Evolutionary conservation across 2,329 filamentous ascomycete genomes (phyloP), one percentile per base, ranked within the genome.

Genomic region (Cercospora beticola): DNA sequence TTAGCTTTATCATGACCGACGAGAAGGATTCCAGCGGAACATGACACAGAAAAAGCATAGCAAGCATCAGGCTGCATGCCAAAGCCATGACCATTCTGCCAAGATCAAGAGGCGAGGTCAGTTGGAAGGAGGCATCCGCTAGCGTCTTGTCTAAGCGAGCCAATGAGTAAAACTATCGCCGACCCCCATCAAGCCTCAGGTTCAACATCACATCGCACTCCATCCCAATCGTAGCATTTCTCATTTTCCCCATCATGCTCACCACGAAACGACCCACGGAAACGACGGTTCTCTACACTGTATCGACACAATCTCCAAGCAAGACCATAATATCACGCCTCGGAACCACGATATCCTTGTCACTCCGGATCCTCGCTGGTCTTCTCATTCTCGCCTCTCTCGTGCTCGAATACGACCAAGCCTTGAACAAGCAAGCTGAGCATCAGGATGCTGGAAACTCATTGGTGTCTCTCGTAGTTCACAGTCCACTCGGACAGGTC

Each of bases 261-360:
- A 74, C 75, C 10, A 75, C 76, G 26, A 77, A 73, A 30, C 71
- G 77, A 6, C 83, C 83, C 12, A 84, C 95, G 26, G 90, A 92
- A 58, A 96, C 93, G 2, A 97, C 95, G n/a, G 89, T 92, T 78
- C 91, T 92, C 73, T 98, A 94, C 85, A 96, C 91, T 31, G 92
- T 97, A 66, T 95, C 94, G 40, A 97, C 94, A 67, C 88, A 89
- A 56, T 88, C 91, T 12, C 76, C 79, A 12, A 81, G 80, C 40
- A 79, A 78, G 9, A 85, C 82, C 16, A 75, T 85, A 33, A 76
- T 83, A 14, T 81, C 85, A 12, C 82, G 80, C 66, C 67, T 72
- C 78, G 80, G 69, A 18, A 69, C 30, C 67, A 67, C 46, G 18
- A 65, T 84, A 33, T 78, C 82, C 54, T 73, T 86, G 60, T 68